Base-by-base conservation (phyloP, 1,139 yeast species). In the Hansenula anomala region DNA sequence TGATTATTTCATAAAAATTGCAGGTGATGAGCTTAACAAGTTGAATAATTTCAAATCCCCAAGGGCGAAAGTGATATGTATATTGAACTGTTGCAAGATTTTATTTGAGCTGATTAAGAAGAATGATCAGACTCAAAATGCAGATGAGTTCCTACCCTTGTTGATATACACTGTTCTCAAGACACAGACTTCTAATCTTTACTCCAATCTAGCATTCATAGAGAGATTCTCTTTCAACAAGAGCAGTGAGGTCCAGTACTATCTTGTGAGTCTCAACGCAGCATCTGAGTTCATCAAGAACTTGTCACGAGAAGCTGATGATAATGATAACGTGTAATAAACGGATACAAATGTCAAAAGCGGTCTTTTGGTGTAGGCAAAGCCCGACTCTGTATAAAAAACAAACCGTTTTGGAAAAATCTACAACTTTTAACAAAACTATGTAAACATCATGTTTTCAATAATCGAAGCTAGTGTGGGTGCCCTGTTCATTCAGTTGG, bases 121-220 rank as follows among this genome's bases (percentile, higher is more conserved):
- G 41, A 74, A 76, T 30, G 64, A 71, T 33, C 63, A 73, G 28
- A 67, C 69, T 42, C 95, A 87, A 52, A 90, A 90, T 49, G 99
- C 99, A 0, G 99, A 94, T 61, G 77, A 87, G 23, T 94, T 94
- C 59, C 73, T 94, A 22, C 98, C 99, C 0, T 62, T 92, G 34
- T 66, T 94, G 37, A 89, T 94, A 28, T 80, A 81, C 49, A 84
- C 92, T 8, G 75, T 90, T 3, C 62, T 92, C 34, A 81, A 80
- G 50, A 80, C 95, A 1, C 71, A 74, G 37, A 72, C 72, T 36
- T 74, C 83, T 27, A 65, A 79, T 51, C 63, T 94, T 25, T 73
- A 78, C 15, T 87, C 96, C 16, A 90, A 92, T 56, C 64, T 90
- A 46, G 79, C 75, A 46, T 94, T 88, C 58, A 88, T 92, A 49